Evolutionary conservation across 2,329 filamentous ascomycete species (phyloP).

Genomic region (Purpureocillium takamizusanense): DNA sequence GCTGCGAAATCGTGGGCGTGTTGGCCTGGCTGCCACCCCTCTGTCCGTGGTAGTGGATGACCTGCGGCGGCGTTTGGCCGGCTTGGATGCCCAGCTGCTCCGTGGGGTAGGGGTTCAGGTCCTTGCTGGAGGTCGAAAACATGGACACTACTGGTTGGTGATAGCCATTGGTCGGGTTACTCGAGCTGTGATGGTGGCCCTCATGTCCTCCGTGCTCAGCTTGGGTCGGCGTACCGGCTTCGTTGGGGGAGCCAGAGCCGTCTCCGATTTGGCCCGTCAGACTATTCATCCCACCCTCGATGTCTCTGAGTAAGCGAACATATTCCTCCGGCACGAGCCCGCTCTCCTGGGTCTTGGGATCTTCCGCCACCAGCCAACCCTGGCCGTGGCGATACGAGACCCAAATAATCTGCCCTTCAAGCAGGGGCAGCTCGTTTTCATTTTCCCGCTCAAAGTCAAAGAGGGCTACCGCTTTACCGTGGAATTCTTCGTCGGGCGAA

Average conservation of each 20-base stretch:
- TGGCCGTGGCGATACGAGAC: constrained; percentile 94
- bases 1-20: constrained; percentile 48
- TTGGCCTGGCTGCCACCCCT: constrained; percentile 59
- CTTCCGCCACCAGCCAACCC: constrained; percentile 94
- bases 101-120: constrained; percentile 59
- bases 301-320: constrained; percentile 82
- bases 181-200: constrained; percentile 38
- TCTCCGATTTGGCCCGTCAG: constrained; percentile 53
- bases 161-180: constrained; percentile 49
- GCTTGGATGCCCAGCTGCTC: constrained; percentile 54
- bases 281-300: constrained; percentile 79
- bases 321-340: constrained; percentile 95
- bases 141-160: constrained; percentile 60
- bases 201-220: constrained; percentile 41
- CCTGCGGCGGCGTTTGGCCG: constrained; percentile 55
- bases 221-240: constrained; percentile 53
- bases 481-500: constrained; percentile 93
- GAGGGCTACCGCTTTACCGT: constrained; percentile 88
- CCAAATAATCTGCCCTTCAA: constrained; percentile 92
- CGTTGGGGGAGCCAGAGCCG: constrained; percentile 40
- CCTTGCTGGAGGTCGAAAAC: constrained; percentile 62
- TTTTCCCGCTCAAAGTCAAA: constrained; percentile 95
- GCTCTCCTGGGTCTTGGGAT: constrained; percentile 88
- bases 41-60: constrained; percentile 59
- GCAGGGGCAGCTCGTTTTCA: constrained; percentile 86